phyloP scores from a whole-genome alignment of 106 monocot genomes.

The Dioscorea alata region DNA sequence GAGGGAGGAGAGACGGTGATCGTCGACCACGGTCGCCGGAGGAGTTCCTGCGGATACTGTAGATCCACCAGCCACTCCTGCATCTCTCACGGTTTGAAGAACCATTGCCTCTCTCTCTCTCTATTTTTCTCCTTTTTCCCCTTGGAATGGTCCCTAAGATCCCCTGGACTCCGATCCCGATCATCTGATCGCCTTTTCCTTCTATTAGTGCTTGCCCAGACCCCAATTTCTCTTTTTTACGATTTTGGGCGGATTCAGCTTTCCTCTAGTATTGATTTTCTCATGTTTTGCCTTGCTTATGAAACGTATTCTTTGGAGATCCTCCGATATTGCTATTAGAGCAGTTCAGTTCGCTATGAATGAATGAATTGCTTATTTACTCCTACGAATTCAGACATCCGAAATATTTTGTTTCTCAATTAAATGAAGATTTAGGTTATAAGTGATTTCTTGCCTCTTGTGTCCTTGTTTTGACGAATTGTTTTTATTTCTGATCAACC shows the following conservation, averaged over 20 bases:
- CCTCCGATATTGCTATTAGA: not conserved
- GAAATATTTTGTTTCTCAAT: not conserved
- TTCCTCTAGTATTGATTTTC: not conserved
- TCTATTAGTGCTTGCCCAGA: not conserved
- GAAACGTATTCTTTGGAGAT: not conserved
- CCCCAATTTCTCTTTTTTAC: not conserved
- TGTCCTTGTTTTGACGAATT: not conserved
- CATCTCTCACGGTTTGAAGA: conserved; percentile 41
- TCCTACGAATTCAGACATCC: not conserved
- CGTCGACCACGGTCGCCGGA: conserved; percentile 27
- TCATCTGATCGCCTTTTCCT: not conserved
- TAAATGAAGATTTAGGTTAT: not conserved
- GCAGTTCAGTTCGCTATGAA: not conserved
- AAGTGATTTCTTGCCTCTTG: not conserved
- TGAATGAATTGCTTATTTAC: not conserved
- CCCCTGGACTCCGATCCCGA: too few species aligned
- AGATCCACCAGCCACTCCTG: conserved; percentile 26
- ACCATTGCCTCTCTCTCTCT: not conserved
- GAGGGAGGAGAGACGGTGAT: conserved; percentile 47
- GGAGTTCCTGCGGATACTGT: conserved; percentile 63
- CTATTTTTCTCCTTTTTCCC: too few species aligned
- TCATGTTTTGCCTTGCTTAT: not conserved
- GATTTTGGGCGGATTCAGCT: not conserved
- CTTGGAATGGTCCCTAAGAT: too few species aligned
- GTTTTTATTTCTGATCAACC: not conserved